Conservation (phyloP, 257 asterid genomes). For the Nicotiana paniculata region DNA sequence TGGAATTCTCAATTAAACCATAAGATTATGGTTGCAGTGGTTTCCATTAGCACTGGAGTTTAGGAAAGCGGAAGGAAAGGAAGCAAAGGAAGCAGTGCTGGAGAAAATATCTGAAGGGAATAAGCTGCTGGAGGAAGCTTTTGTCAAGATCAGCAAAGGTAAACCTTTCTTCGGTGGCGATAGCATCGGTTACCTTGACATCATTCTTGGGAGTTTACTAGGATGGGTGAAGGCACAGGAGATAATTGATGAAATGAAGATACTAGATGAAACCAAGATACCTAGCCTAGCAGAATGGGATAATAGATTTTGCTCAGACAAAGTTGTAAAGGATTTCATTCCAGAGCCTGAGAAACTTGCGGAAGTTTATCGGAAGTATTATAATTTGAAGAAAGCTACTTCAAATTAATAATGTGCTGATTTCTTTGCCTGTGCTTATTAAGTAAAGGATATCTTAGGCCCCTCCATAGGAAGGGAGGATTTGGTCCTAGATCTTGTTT, state of each 20-base stretch:
- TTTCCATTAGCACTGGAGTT: constrained; percentile 11
- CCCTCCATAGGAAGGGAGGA: not conserved
- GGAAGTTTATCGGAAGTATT: not conserved
- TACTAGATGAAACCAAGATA: constrained; percentile 26
- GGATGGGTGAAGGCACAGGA: constrained; percentile 23
- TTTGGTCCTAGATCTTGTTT: not conserved
- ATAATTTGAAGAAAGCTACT: not conserved
- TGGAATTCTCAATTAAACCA: not conserved
- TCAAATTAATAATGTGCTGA: not conserved
- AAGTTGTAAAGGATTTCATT: constrained; percentile 11
- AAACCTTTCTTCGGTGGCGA: constrained; percentile 35
- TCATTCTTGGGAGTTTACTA: constrained; percentile 24
- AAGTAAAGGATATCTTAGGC: not conserved
- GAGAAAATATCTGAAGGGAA: constrained; percentile 22
- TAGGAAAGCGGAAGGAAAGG: constrained; percentile 18
- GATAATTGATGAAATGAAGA: not conserved
- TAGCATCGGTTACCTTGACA: constrained; percentile 29
- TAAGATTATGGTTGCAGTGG: constrained; percentile 22
- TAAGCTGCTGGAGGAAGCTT: constrained; percentile 32
- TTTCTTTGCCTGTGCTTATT: not conserved
- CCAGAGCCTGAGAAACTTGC: constrained; percentile 3
- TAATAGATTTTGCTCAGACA: not conserved
- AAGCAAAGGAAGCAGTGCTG: constrained; percentile 7
- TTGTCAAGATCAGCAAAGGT: constrained; percentile 26
- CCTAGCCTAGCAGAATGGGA: constrained; percentile 17